Evolutionary conservation across 2,329 filamentous ascomycete genomes (phyloP).

Genomic region (Hypomyces rosellus): DNA sequence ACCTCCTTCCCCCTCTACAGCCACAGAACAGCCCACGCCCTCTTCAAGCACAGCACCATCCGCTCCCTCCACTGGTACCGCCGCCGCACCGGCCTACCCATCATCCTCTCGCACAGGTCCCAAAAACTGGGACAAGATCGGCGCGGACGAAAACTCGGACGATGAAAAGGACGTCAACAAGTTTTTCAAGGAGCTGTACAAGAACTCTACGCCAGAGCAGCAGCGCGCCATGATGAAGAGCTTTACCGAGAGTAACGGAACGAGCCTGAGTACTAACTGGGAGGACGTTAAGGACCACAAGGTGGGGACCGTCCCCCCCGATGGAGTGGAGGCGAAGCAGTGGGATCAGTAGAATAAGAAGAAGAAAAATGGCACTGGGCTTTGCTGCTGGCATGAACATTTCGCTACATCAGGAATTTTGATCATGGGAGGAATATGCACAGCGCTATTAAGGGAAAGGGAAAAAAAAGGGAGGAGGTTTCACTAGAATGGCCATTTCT

Average conservation of each 20-base stretch:
- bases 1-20: too few species aligned
- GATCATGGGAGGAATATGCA: too few species aligned
- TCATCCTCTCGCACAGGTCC: slow-evolving; percentile 77
- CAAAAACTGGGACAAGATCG: slow-evolving; percentile 88
- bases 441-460: too few species aligned
- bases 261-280: slow-evolving; percentile 89
- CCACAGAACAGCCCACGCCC: too few species aligned
- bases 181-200: slow-evolving; percentile 91
- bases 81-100: slow-evolving; percentile 52
- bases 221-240: slow-evolving; percentile 97
- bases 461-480: too few species aligned
- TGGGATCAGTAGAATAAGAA: slow-evolving; percentile 40
- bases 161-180: slow-evolving; percentile 61
- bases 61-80: too few species aligned
- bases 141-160: slow-evolving; percentile 36
- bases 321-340: slow-evolving; percentile 70
- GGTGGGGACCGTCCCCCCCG: slow-evolving; percentile 68
- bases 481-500: too few species aligned
- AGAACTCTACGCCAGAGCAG: slow-evolving; percentile 68
- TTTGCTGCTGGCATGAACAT: neutral
- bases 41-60: too few species aligned
- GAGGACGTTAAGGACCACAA: slow-evolving; percentile 64
- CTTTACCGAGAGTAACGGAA: slow-evolving; percentile 89
- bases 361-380: too few species aligned
- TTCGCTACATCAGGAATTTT: too few species aligned